These are phyloP conservation scores for Yamadazyma triangularis DNA, from an alignment of 1,139 yeast genomes.

Conservation along the genomic window DNA sequence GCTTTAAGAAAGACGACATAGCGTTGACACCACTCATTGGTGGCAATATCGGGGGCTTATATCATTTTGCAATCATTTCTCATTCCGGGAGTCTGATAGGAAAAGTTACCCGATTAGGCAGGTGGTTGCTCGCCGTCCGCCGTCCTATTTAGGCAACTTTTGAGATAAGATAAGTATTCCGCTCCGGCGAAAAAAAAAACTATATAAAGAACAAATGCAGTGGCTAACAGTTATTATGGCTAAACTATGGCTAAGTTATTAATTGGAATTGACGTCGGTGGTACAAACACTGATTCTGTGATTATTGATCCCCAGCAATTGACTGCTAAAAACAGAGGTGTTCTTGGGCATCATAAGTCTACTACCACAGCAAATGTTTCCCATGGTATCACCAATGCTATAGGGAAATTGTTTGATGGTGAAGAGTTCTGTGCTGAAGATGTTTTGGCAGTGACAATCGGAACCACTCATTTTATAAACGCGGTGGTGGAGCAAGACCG, in stretches of 20 bases:
- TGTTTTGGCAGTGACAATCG: conserved; percentile 34
- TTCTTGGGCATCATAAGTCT: conserved; percentile 37
- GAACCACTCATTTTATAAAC: conserved; percentile 44
- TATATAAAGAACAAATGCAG: too few relatives aligned
- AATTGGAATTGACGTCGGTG: conserved; percentile 46
- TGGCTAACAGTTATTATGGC: too few relatives aligned
- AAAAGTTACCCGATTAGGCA: too few relatives aligned
- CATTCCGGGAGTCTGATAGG: too few relatives aligned
- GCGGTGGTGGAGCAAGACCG: conserved; percentile 39
- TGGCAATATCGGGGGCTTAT: too few relatives aligned
- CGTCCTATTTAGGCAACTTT: too few relatives aligned
- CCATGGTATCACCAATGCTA: conserved; percentile 34
- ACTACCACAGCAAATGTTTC: conserved; percentile 41
- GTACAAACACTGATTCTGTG: conserved; percentile 47
- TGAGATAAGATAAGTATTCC: too few relatives aligned
- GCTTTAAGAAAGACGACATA: too few relatives aligned
- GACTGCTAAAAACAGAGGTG: conserved; percentile 19
- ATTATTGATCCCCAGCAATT: conserved; percentile 28
- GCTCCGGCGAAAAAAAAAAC: too few relatives aligned
- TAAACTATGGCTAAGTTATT: conserved; percentile 3
- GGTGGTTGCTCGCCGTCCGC: too few relatives aligned
- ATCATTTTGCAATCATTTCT: too few relatives aligned
- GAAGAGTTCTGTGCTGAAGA: conserved; percentile 12
- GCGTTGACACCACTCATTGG: too few relatives aligned
- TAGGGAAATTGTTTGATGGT: conserved; percentile 19